Conservation (phyloP, 106 monocot species). For the Alisma plantagoaquatica region DNA sequence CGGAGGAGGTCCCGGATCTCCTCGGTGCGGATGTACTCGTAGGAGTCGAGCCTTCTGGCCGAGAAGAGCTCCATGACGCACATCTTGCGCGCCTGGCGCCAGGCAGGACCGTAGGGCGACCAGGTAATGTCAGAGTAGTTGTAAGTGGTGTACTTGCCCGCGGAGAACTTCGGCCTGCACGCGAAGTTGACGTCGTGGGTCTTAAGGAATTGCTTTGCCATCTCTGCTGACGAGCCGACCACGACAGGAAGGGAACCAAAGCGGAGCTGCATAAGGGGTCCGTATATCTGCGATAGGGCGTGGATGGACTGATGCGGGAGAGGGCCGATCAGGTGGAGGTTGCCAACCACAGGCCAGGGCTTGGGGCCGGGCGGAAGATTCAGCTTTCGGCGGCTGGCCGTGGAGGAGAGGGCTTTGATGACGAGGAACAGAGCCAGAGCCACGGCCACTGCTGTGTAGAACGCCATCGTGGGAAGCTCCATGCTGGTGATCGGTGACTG, state of each 20-base stretch:
- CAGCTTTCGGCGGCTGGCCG: not conserved
- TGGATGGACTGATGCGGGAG: slow-evolving; percentile 3
- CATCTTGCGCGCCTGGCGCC: too few species aligned
- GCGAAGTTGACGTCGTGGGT: slow-evolving; percentile 4
- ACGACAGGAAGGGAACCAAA: slow-evolving; percentile 1
- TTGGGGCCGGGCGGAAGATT: slow-evolving; percentile 5
- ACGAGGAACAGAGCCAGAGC: not conserved
- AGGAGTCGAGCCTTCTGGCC: too few species aligned
- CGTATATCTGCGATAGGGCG: not conserved
- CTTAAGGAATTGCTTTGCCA: slow-evolving; percentile 1
- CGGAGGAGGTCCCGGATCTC: not conserved
- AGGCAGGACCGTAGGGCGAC: too few species aligned
- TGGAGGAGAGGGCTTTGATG: not conserved
- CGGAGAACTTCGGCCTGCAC: not conserved
- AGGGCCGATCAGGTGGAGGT: slow-evolving; percentile 2
- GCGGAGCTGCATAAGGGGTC: slow-evolving; percentile 1
- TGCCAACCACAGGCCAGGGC: slow-evolving; percentile 4
- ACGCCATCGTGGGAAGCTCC: too few species aligned
- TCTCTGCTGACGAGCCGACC: too few species aligned
- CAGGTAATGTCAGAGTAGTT: too few species aligned
- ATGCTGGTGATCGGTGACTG: too few species aligned
- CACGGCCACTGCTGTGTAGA: too few species aligned
- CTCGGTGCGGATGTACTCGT: too few species aligned
- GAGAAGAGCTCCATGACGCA: not conserved
- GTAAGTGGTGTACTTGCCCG: too few species aligned